Percentiles rank a stretch among this genome's conserved stretches.
Evolutionary conservation across 768 basidiomycete genomes (phyloP).

Genomic region (Mrakia hoshinonis): DNA sequence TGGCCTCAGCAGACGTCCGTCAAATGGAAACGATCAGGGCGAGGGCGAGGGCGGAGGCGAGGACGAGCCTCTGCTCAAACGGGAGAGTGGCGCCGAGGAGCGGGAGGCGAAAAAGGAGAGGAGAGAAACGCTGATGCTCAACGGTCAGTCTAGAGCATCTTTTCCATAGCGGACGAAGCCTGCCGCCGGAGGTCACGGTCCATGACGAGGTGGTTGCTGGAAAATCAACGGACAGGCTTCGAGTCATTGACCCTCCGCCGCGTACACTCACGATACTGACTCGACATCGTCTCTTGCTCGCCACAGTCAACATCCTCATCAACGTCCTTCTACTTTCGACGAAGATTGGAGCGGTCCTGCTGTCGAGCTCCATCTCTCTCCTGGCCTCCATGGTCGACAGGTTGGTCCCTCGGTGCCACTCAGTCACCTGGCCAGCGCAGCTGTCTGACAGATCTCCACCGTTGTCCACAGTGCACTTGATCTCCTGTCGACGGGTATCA

Average conservation of each 20-base stretch:
- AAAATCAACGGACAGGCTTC: too few species aligned
- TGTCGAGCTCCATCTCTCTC: constrained; percentile 14
- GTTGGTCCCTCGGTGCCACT: background rate
- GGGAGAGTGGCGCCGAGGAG: background rate
- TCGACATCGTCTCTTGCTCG: background rate
- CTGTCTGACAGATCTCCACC: background rate
- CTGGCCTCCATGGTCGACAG: constrained; percentile 22
- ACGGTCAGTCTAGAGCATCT: background rate
- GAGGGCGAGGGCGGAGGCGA: background rate
- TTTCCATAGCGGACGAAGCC: background rate
- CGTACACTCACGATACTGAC: too few species aligned
- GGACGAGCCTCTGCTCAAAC: background rate
- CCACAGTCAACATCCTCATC: constrained; percentile 26
- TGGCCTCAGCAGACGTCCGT: background rate
- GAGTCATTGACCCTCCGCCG: too few species aligned
- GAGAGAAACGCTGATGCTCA: background rate
- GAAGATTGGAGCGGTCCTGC: constrained; percentile 12
- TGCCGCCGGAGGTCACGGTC: background rate
- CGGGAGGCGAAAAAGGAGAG: constrained; percentile 6
- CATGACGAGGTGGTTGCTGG: background rate
- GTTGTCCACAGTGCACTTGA: constrained; percentile 12
- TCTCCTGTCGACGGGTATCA: constrained; percentile 23
- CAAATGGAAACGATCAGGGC: background rate
- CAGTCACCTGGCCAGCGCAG: too few species aligned
- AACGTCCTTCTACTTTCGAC: constrained; percentile 12